These are phyloP conservation scores for Catenaria anguillulae DNA, from an alignment of 371 early-diverging fungal genomes.

Conservation along the genomic window DNA sequence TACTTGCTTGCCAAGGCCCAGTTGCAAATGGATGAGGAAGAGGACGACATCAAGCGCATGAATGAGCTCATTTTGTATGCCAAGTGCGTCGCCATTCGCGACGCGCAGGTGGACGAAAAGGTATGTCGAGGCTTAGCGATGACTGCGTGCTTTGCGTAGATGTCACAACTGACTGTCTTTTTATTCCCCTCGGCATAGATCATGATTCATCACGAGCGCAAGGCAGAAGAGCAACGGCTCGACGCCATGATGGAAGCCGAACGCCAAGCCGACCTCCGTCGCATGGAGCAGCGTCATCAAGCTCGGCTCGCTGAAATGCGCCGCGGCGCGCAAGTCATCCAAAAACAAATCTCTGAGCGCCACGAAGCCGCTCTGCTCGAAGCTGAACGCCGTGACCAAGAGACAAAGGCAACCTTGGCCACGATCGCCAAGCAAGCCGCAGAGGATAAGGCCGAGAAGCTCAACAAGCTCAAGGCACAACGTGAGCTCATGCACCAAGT, in stretches of 20 bases:
- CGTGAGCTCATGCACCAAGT: constrained; percentile 22
- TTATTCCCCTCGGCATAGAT: constrained; percentile 1
- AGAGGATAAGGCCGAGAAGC: constrained; percentile 28
- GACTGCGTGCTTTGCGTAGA: no score
- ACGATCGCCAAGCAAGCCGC: constrained; percentile 20
- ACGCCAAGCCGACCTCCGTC: constrained; percentile 27
- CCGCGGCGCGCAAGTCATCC: constrained; percentile 31
- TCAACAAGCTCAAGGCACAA: constrained; percentile 21
- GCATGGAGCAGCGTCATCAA: constrained; percentile 27
- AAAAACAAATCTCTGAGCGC: constrained; percentile 33
- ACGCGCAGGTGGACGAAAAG: constrained; percentile 35
- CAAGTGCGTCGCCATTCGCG: constrained; percentile 41
- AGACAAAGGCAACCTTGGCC: constrained; percentile 30
- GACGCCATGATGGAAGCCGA: constrained; percentile 38
- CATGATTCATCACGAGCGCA: constrained; percentile 20
- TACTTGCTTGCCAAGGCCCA: constrained; percentile 35
- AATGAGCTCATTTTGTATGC: constrained; percentile 42
- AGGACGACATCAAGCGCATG: constrained; percentile 41
- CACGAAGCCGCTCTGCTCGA: constrained; percentile 30
- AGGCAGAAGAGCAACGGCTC: constrained; percentile 29
- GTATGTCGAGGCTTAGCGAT: no score
- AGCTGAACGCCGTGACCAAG: constrained; percentile 31
- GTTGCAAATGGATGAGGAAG: constrained; percentile 37
- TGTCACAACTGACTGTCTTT: no score
- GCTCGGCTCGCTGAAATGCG: constrained; percentile 22